Conservation (phyloP, 768 basidiomycete genomes). For the Leccinum arenicola region DNA sequence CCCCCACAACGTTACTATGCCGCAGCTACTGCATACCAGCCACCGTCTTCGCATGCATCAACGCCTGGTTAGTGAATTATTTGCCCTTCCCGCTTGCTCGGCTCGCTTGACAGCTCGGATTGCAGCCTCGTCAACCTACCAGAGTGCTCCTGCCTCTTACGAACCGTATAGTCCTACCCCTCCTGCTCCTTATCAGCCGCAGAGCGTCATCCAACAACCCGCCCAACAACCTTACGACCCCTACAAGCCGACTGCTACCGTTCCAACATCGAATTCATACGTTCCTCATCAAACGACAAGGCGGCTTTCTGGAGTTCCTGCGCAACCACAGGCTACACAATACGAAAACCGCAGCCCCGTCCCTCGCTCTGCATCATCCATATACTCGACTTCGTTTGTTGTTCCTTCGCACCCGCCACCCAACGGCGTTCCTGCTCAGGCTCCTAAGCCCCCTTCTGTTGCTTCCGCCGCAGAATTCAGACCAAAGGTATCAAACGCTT, state of each 20-base stretch:
- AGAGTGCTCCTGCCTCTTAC: slow-evolving; percentile 15
- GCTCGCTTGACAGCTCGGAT: slow-evolving; percentile 7
- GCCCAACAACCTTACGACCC: slow-evolving; percentile 31
- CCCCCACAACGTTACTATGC: slow-evolving; percentile 34
- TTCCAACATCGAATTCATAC: slow-evolving; percentile 22
- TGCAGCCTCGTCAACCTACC: slow-evolving; percentile 15
- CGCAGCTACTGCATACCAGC: slow-evolving; percentile 27
- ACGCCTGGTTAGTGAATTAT: slow-evolving; percentile 24
- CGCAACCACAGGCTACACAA: slow-evolving; percentile 29
- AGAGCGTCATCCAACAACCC: slow-evolving; percentile 13
- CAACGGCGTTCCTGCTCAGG: slow-evolving; percentile 25
- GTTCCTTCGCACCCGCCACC: slow-evolving; percentile 14
- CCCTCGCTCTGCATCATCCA: slow-evolving; percentile 25
- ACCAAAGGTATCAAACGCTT: slow-evolving; percentile 67
- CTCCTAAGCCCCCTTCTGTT: slow-evolving; percentile 32
- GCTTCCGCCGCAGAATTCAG: slow-evolving; percentile 49
- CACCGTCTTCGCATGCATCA: slow-evolving; percentile 15
- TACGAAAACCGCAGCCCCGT: slow-evolving; percentile 30
- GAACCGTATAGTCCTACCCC: slow-evolving; percentile 26
- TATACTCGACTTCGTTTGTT: slow-evolving; percentile 20
- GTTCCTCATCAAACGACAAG: slow-evolving; percentile 12
- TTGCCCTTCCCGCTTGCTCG: neutral
- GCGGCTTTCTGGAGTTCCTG: slow-evolving; percentile 10
- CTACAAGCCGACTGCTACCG: slow-evolving; percentile 32
- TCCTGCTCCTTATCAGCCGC: slow-evolving; percentile 15